Conservation (phyloP, 768 basidiomycete species). For the Collybiopsis luxurians region DNA sequence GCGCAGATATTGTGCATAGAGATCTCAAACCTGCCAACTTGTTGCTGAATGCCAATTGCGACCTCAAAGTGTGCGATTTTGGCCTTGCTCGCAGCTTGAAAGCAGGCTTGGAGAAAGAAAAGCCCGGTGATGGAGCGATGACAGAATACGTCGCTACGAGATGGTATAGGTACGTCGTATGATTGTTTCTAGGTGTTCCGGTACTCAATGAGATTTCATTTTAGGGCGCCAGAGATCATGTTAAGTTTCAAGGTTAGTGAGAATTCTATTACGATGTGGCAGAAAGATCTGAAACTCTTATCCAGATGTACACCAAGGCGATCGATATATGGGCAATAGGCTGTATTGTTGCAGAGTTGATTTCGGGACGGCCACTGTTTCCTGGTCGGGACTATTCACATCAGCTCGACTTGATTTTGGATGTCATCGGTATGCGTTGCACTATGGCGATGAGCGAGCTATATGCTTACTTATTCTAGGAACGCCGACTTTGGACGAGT, state of each 20-base stretch:
- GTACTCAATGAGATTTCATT: no score
- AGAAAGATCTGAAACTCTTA: no score
- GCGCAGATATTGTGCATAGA: slow-evolving; percentile 76
- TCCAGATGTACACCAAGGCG: slow-evolving; percentile 69
- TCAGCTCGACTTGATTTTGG: slow-evolving; percentile 84
- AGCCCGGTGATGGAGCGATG: slow-evolving; percentile 59
- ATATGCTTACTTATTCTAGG: not conserved
- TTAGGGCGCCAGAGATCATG: slow-evolving; percentile 67
- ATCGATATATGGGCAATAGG: slow-evolving; percentile 77
- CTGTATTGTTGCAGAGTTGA: slow-evolving; percentile 78
- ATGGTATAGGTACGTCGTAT: not conserved
- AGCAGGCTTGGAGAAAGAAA: slow-evolving; percentile 62
- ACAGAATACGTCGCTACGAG: slow-evolving; percentile 85
- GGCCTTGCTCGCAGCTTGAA: slow-evolving; percentile 73
- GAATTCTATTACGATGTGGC: no score
- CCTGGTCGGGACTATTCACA: slow-evolving; percentile 87
- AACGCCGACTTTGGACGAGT: slow-evolving; percentile 87
- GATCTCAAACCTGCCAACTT: slow-evolving; percentile 88
- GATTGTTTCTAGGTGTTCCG: no score
- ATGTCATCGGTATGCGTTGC: slow-evolving; percentile 62
- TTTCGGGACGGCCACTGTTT: slow-evolving; percentile 80
- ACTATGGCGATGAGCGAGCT: not conserved
- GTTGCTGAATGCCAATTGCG: slow-evolving; percentile 86
- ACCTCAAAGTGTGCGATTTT: slow-evolving; percentile 88
- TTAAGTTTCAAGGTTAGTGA: slow-evolving; percentile 65